Evolutionary conservation across 495 filamentous ascomycete genomes (phyloP), one percentile per base, ranked within the genome.

Genomic region (Penicillium ucsense): DNA sequence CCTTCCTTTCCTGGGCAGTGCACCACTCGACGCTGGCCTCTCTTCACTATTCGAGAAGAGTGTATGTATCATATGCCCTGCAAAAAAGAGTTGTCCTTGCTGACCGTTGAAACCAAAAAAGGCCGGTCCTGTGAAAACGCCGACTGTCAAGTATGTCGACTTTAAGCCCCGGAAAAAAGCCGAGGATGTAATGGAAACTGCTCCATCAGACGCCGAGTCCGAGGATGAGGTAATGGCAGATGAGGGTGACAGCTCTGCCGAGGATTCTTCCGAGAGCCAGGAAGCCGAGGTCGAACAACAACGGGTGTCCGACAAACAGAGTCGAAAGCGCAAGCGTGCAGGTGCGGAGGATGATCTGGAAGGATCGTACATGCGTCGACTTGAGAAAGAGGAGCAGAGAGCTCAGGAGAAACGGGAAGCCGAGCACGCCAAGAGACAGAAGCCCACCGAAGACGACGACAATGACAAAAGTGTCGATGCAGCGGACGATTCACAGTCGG

Each of bases 41-140:
- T 81, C 85, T 51, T 84, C 85, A 41, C 75, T 96, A 29, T 96
- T 96, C 66, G 75, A 84, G 31, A 72, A 77, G 30, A 91, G 86
- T 71, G 89, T 92, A 72, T 65, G 85, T 78, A 30, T 9, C 48
- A 68, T 37, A 68, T 31, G 20, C 31, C 2, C 39, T 6, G 38
- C 6, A 7, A 43, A 8, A 37, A 35, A 53, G 20, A 31, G 49
- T 30, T 20, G 20, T 20, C 20, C 20, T 47, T 37, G 30, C 53
- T 61, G 38, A 44, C 38, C 38, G 43, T 43, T 38, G 2, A 8
- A 53, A 8, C 63, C 20, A 20, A 20, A 20, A n/a, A 9, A 89
- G 85, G 74, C 80, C 55, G 85, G 85, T 27, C 83, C 82, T 37
- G 82, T 85, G 7, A 73, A 81, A 68, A 64, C 71, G 1, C 74